Evolutionary conservation across 2,329 filamentous ascomycete genomes (phyloP), one percentile per base, ranked within the genome.

Genomic region (Claviceps humidiphila): DNA sequence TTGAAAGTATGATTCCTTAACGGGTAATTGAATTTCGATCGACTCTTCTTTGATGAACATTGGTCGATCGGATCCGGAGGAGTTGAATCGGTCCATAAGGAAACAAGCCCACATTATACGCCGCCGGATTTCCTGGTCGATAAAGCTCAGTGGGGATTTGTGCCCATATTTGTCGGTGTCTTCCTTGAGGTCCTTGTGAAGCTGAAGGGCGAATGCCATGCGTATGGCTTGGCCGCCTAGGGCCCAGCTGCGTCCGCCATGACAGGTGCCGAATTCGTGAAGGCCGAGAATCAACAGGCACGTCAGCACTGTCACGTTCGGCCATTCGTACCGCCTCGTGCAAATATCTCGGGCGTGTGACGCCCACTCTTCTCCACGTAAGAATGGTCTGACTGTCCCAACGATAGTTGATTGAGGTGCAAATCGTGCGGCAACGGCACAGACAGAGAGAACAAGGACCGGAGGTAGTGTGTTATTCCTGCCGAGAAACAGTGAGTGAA

Each of bases 71-170:
- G 89, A 94, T 2, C 93, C 91, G 1, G 90, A 96, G 0, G 91
- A 96, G 68, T 94, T 96, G 73, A 96, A 96, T 0, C 91, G 82
- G 65, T 98, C 93, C 90, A 97, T 96, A 53, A 96, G 68, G 62
- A 95, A 95, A 64, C 91, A 97, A 13, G 90, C 87, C 93, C 93
- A 98, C 91, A 98, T 97, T 2, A 89, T 93, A 53, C 93, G 80
- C 58, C 93, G 76, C 55, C 93, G 80, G 51, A 97, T 96, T 66
- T 98, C 93, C 30, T 89, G 84, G 65, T 97, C 93, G 16, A 90
- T 89, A 59, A 93, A 93, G 63, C 89, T 95, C 50, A 93, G 76
- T 56, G 85, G 80, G 2, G 77, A 75, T 13, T 77, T 74, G 20
- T 77, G 78, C n/a, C 76, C 73, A n/a, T 77, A 77, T 39, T 80